phyloP scores from a whole-genome alignment of 2,329 filamentous ascomycete genomes.

The Sarocladium strictum region DNA sequence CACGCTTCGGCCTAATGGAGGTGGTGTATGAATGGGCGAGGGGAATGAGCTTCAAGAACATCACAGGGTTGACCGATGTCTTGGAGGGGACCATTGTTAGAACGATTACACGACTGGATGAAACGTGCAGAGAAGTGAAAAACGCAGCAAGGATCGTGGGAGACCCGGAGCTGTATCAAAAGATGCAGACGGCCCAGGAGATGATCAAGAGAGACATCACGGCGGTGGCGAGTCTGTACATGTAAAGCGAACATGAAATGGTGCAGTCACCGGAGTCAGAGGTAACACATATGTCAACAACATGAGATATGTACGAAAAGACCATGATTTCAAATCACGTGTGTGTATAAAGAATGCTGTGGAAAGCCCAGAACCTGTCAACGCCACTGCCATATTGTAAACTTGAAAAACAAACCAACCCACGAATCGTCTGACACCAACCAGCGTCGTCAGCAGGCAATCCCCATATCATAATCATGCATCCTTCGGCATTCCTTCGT shows the following conservation, averaged over 20 bases:
- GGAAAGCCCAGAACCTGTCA: not conserved
- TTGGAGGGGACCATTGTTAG: slow-evolving; percentile 95
- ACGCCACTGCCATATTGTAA: slow-evolving; percentile 4
- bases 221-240: slow-evolving; percentile 81
- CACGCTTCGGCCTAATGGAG: slow-evolving; percentile 89
- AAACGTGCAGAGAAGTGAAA: slow-evolving; percentile 95
- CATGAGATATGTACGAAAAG: no score
- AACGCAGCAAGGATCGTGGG: slow-evolving; percentile 94
- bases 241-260: slow-evolving; percentile 45
- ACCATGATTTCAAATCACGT: no score
- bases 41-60: slow-evolving; percentile 97
- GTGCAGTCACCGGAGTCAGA: no score
- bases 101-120: slow-evolving; percentile 87
- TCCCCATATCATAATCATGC: not conserved
- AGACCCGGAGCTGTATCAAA: slow-evolving; percentile 85
- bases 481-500: no score
- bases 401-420: not conserved
- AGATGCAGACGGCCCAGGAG: slow-evolving; percentile 97
- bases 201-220: slow-evolving; percentile 96
- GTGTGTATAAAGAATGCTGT: not conserved
- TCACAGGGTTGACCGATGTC: slow-evolving; percentile 91
- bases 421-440: not conserved
- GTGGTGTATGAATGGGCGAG: slow-evolving; percentile 98
- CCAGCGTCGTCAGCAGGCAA: no score
- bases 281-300: no score